phyloP scores from a whole-genome alignment of 192 early-diverging fungal species.

The Chytriomyces sp. region DNA sequence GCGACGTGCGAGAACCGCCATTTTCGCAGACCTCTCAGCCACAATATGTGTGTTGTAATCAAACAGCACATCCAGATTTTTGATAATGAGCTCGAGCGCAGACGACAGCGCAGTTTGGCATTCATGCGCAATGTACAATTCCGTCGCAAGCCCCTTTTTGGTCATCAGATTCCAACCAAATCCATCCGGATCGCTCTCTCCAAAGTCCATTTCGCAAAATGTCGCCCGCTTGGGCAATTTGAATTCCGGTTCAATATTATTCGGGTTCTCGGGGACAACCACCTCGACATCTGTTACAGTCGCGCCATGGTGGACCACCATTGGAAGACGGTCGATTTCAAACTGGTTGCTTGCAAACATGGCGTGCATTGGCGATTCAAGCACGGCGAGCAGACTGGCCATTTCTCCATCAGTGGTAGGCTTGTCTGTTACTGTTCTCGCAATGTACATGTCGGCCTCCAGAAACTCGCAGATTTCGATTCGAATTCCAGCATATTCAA shows the following conservation, averaged over 20 bases:
- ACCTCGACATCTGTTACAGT: background rate
- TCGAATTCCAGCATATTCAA: constrained; percentile 19
- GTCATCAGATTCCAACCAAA: constrained; percentile 39
- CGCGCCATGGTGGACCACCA: background rate
- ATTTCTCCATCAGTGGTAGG: constrained; percentile 6
- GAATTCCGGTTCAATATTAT: background rate
- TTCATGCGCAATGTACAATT: constrained; percentile 24
- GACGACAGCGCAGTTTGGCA: constrained; percentile 17
- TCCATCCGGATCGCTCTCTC: constrained; percentile 32
- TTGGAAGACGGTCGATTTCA: constrained; percentile 15
- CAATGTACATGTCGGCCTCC: constrained; percentile 25
- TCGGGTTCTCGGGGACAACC: background rate
- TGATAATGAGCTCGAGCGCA: constrained; percentile 26
- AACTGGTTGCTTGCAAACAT: constrained; percentile 19
- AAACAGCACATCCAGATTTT: constrained; percentile 28
- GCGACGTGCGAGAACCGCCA: background rate
- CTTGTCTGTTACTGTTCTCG: constrained; percentile 3
- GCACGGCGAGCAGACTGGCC: constrained; percentile 15
- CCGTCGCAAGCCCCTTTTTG: constrained; percentile 5
- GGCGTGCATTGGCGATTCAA: constrained; percentile 12
- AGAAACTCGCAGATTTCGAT: constrained; percentile 26
- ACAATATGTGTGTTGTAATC: constrained; percentile 28
- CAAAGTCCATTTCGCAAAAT: constrained; percentile 11
- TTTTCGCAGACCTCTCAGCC: background rate
- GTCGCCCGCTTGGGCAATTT: background rate